phyloP scores from a whole-genome alignment of 768 basidiomycete genomes.

The Tylopilus felleus region DNA sequence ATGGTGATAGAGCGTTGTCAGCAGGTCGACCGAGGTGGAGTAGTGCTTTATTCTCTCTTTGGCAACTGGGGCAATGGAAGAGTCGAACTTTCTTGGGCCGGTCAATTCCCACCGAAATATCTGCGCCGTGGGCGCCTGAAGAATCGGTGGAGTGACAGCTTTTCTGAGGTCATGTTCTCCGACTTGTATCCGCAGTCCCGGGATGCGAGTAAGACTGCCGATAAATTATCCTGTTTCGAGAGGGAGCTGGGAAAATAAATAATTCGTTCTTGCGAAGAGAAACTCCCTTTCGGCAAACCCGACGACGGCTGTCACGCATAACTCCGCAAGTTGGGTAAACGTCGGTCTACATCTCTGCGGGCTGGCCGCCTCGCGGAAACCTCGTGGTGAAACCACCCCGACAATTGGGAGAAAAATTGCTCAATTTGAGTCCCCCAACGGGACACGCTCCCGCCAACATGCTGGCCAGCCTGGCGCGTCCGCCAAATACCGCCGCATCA shows the following conservation, averaged over 20 bases:
- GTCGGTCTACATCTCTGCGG: slow-evolving; percentile 11
- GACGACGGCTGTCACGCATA: slow-evolving; percentile 9
- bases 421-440: slow-evolving; percentile 5
- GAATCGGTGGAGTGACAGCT: slow-evolving; percentile 7
- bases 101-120: slow-evolving; percentile 30
- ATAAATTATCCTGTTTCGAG: slow-evolving; percentile 6
- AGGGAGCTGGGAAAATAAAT: no score
- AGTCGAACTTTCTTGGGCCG: slow-evolving; percentile 24
- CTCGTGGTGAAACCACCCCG: slow-evolving; percentile 19
- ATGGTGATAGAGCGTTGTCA: slow-evolving; percentile 29
- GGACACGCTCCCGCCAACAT: background rate
- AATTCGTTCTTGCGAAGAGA: slow-evolving; percentile 6
- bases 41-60: slow-evolving; percentile 36
- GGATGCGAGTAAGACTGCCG: slow-evolving; percentile 9
- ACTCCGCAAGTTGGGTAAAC: slow-evolving; percentile 3
- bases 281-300: slow-evolving; percentile 12
- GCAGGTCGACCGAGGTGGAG: slow-evolving; percentile 22
- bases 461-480: slow-evolving; percentile 1
- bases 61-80: slow-evolving; percentile 31
- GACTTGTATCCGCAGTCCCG: slow-evolving; percentile 7
- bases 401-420: slow-evolving; percentile 13
- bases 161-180: slow-evolving; percentile 8
- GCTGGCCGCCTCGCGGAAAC: slow-evolving; percentile 20
- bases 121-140: slow-evolving; percentile 14
- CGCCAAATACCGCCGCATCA: background rate